A percentile compares a stretch with the other conserved stretches of the same genome.
These are phyloP conservation scores for Melocanna baccifera DNA, from an alignment of 176 grass and related monocot genomes.

Conservation along the genomic window DNA sequence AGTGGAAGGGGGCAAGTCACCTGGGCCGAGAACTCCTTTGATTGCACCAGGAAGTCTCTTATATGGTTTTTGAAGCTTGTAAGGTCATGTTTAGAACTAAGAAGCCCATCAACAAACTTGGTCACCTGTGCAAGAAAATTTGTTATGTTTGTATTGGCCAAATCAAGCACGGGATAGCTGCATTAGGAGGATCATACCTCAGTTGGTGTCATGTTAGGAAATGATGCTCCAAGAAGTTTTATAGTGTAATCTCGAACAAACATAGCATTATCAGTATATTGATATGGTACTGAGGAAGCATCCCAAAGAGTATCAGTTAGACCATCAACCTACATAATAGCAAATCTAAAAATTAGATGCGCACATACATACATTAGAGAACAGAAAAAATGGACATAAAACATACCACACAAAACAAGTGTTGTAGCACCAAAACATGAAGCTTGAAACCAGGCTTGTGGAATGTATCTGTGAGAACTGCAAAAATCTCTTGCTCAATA, in stretches of 20 bases:
- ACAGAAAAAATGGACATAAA: neutral
- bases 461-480: conserved; percentile 94
- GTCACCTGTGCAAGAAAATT: conserved; percentile 56
- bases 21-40: conserved; percentile 97
- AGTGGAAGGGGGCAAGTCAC: conserved; percentile 23
- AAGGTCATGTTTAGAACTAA: conserved; percentile 84
- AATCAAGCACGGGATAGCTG: neutral
- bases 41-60: conserved; percentile 94
- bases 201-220: conserved; percentile 84
- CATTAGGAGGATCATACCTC: conserved; percentile 50
- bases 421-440: conserved; percentile 97
- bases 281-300: conserved; percentile 56
- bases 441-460: conserved; percentile 99
- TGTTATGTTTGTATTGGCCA: neutral
- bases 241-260: conserved; percentile 97
- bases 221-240: conserved; percentile 90
- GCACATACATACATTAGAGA: neutral
- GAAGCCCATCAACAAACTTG: conserved; percentile 84
- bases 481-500: conserved; percentile 98
- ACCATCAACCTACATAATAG: conserved; percentile 72
- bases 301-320: conserved; percentile 95
- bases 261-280: conserved; percentile 82
- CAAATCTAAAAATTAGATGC: conserved; percentile 15
- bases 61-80: conserved; percentile 95
- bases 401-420: conserved; percentile 88